phyloP scores from a whole-genome alignment of 306 rosid species.

The Citrullus mucosospermus region DNA sequence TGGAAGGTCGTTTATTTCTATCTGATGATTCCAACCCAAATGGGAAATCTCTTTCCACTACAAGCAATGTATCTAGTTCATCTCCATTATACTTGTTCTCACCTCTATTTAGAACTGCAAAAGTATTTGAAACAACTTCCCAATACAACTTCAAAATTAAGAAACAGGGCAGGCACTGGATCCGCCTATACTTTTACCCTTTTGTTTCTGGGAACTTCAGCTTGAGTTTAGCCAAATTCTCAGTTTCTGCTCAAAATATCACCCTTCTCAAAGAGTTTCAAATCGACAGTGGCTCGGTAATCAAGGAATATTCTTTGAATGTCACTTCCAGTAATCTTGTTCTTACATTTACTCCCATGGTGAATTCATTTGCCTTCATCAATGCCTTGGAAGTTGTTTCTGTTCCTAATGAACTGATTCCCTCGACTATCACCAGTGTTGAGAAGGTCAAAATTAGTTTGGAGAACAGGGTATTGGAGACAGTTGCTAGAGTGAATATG shows the following conservation, averaged over 20 bases:
- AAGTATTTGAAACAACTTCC: constrained; percentile 26
- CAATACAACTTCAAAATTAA: constrained; percentile 38
- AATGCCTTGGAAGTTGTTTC: constrained; percentile 53
- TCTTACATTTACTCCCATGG: constrained; percentile 41
- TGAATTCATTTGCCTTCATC: constrained; percentile 43
- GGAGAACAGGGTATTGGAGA: constrained; percentile 35
- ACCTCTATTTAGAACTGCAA: constrained; percentile 35
- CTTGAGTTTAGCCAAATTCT: constrained; percentile 43
- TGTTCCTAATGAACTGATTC: constrained; percentile 38
- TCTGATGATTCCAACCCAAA: constrained; percentile 32
- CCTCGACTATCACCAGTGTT: constrained; percentile 18
- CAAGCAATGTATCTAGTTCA: constrained; percentile 14
- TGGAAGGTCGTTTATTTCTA: constrained; percentile 32
- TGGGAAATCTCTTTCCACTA: constrained; percentile 10
- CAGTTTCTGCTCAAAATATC: constrained; percentile 48
- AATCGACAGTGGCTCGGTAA: constrained; percentile 3
- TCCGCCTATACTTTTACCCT: constrained; percentile 56
- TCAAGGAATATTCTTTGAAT: constrained; percentile 44
- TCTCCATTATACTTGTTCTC: constrained; percentile 20
- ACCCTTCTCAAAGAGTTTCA: constrained; percentile 35
- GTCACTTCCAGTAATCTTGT: constrained; percentile 24
- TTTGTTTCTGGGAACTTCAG: constrained; percentile 19
- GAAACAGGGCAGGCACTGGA: constrained; percentile 44
- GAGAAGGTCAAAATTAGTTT: constrained; percentile 16
- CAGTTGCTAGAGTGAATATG: constrained; percentile 52